These are phyloP conservation scores for Gossypium australe DNA, from an alignment of 345 rosid species.

Conservation along the genomic window DNA sequence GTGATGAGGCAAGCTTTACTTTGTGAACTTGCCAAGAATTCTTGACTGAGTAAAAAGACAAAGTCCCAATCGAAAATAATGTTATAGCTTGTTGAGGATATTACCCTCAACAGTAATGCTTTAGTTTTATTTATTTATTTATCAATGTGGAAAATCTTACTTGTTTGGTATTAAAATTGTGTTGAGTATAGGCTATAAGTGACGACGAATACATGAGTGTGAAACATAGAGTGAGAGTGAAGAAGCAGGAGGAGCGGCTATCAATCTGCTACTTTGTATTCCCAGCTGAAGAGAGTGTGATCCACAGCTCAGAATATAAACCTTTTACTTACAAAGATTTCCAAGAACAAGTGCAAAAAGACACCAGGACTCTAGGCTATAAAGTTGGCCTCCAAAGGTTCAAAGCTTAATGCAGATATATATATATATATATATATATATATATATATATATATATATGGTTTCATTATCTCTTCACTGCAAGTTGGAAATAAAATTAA, in stretches of 20 bases:
- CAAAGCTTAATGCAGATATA: constrained; percentile 19
- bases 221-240: constrained; percentile 53
- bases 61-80: no score
- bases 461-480: no score
- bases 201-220: constrained; percentile 56
- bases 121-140: no score
- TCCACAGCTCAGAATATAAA: constrained; percentile 57
- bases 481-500: no score
- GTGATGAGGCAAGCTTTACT: no score
- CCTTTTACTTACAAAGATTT: constrained; percentile 67
- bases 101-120: no score
- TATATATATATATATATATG: no score
- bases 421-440: no score
- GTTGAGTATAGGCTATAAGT: constrained; percentile 58
- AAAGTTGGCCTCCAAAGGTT: constrained; percentile 75
- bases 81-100: no score
- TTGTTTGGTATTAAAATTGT: neutral
- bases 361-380: constrained; percentile 46
- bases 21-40: no score
- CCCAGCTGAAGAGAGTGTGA: constrained; percentile 47
- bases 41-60: no score
- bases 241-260: constrained; percentile 40
- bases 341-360: constrained; percentile 63
- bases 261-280: constrained; percentile 83
- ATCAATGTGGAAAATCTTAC: neutral